phyloP scores from a whole-genome alignment of 768 basidiomycete genomes.

The Leccinum fibrillosum region DNA sequence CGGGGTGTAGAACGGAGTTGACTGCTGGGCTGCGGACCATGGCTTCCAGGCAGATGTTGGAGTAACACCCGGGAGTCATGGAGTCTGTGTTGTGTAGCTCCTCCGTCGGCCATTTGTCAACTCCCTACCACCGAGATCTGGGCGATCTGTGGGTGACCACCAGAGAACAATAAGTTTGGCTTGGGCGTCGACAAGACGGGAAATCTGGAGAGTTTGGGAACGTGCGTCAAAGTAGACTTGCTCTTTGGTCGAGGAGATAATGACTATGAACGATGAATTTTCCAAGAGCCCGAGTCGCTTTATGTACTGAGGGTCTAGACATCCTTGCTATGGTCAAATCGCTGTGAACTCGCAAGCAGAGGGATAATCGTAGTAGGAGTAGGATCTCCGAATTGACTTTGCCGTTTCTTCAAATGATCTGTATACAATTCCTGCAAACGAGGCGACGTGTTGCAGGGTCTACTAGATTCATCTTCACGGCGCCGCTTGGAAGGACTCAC shows the following conservation, averaged over 20 bases:
- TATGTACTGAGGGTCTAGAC: slow-evolving; percentile 58
- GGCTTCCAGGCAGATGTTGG: slow-evolving; percentile 89
- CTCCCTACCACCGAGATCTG: slow-evolving; percentile 92
- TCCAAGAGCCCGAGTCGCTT: slow-evolving; percentile 73
- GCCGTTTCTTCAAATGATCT: slow-evolving; percentile 55
- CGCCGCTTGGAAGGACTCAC: slow-evolving; percentile 59
- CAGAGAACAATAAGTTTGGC: slow-evolving; percentile 88
- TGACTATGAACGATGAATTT: slow-evolving; percentile 72
- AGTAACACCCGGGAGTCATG: slow-evolving; percentile 78
- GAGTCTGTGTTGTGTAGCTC: slow-evolving; percentile 86
- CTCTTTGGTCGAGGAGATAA: slow-evolving; percentile 85
- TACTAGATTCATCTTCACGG: slow-evolving; percentile 79
- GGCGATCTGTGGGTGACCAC: slow-evolving; percentile 90
- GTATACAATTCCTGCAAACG: slow-evolving; percentile 70
- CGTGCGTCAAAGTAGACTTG: slow-evolving; percentile 75
- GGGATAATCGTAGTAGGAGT: slow-evolving; percentile 56
- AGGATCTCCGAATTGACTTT: slow-evolving; percentile 37
- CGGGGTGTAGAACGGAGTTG: slow-evolving; percentile 89
- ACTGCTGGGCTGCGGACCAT: slow-evolving; percentile 90
- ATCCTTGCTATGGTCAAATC: slow-evolving; percentile 77
- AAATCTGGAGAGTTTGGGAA: slow-evolving; percentile 75
- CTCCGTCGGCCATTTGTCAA: slow-evolving; percentile 72
- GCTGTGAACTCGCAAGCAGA: slow-evolving; percentile 56
- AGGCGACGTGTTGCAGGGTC: slow-evolving; percentile 82
- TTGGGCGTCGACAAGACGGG: slow-evolving; percentile 86